Percentiles rank a stretch among this genome's conserved stretches.
These are phyloP conservation scores for Garcia nutans DNA, from an alignment of 345 rosid species.

Conservation along the genomic window DNA sequence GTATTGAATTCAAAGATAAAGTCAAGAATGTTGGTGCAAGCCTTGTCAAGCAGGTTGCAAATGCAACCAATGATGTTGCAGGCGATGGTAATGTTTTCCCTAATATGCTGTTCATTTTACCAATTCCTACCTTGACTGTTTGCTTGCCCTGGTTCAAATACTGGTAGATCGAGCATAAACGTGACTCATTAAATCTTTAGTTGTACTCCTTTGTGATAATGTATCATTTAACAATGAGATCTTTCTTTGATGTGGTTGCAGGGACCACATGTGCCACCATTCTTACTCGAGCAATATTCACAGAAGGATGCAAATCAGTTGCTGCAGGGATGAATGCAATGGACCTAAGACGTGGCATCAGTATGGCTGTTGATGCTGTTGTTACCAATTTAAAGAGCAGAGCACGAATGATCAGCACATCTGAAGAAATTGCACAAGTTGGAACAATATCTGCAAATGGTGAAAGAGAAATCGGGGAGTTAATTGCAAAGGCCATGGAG, in stretches of 20 bases:
- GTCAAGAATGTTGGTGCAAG: constrained; percentile 94
- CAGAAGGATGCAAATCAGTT: constrained; percentile 96
- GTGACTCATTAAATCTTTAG: not conserved
- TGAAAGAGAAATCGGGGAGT: constrained; percentile 93
- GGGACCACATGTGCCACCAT: constrained; percentile 99
- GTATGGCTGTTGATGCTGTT: constrained; percentile 90
- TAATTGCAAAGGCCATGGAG: constrained; percentile 99
- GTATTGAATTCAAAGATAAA: constrained; percentile 89
- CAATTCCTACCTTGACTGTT: not conserved
- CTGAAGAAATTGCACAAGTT: constrained; percentile 98
- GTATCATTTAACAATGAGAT: not conserved
- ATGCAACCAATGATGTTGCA: constrained; percentile 93
- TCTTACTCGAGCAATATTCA: constrained; percentile 79
- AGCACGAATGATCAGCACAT: constrained; percentile 95
- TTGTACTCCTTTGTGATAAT: not conserved
- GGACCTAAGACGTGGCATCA: constrained; percentile 91
- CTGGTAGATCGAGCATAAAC: not conserved
- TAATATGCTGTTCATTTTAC: not conserved
- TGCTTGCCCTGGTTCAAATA: not conserved
- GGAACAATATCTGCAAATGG: constrained; percentile 99
- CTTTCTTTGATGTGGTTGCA: constrained; percentile 21
- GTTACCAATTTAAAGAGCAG: constrained; percentile 85
- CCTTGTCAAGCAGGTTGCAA: constrained; percentile 98
- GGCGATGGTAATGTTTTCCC: constrained; percentile 71
- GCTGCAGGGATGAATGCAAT: constrained; percentile 96